Evolutionary conservation across 1,139 yeast genomes (phyloP), one percentile per base, ranked within the genome.

Genomic region (Wickerhamiella pararugosa): DNA sequence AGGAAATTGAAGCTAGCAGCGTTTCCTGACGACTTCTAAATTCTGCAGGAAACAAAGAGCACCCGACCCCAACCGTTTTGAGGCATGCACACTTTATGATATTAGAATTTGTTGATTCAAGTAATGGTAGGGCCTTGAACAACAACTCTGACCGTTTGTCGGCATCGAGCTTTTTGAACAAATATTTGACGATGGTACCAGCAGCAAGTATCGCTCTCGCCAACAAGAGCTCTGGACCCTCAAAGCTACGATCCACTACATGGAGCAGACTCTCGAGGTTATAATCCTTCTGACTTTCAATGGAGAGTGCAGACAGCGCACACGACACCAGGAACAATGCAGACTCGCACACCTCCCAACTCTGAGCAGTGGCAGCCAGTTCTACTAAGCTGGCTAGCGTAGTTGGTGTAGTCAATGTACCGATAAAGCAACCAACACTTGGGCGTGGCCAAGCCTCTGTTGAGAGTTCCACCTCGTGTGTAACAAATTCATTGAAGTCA

Each of bases 391-490:
- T 6, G 40, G 31, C 6, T 41, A 29, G 28, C 44, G 39, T 6
- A 47, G 29, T 3, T 32, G 35, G 3, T 48, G 52, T 21, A 33
- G 39, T 8, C 47, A 45, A 7, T 47, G 39, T 25, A 38, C 44
- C 50, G 6, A 53, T 44, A 10, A 52, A 43, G 2, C 38, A 34
- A 3, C 51, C 55, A 5, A 53, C 56, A 30, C 50, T 47, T 5
- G 49, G 45, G 7, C 58, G 48, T 2, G 57, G 53, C 32, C 46
- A 43, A 5, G 43, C 6, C 62, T 67, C 27, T 70, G 63, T 1
- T 72, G 63, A 45, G 34, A 82, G 64, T 1, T 86, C 94, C 1
- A 82, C 69, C 45, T 80, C 83, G 36, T 76, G 79, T 5, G 83
- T 72, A 5, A 83, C 80, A 57, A 73, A 84, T 5, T 60, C 63